Evolutionary conservation across 108 stramenopile genomes (phyloP).

Genomic region (Cyclotella distinguenda): DNA sequence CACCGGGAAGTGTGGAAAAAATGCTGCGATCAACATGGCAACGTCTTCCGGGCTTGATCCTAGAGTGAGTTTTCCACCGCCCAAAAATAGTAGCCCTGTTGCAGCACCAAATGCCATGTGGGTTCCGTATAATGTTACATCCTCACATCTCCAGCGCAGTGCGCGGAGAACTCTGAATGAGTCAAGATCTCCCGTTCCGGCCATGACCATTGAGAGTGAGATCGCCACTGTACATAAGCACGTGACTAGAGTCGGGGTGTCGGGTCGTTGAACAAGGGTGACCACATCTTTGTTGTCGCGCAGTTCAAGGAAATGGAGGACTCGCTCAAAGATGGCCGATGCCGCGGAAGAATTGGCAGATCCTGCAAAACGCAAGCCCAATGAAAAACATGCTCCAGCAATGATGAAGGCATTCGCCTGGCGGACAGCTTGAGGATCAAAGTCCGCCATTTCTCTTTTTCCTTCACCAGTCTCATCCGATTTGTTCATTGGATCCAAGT

Average conservation of each 20-base stretch:
- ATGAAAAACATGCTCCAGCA: slow-evolving; percentile 91
- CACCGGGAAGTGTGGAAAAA: slow-evolving; percentile 91
- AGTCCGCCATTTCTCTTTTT: slow-evolving; percentile 42
- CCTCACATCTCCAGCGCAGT: slow-evolving; percentile 88
- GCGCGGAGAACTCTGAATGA: slow-evolving; percentile 82
- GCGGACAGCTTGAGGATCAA: slow-evolving; percentile 85
- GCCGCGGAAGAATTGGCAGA: slow-evolving; percentile 80
- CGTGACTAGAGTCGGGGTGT: slow-evolving; percentile 80
- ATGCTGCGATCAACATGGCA: slow-evolving; percentile 88
- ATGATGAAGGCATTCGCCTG: slow-evolving; percentile 91
- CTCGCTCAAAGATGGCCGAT: slow-evolving; percentile 57
- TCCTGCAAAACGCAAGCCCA: slow-evolving; percentile 93
- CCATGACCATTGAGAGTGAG: slow-evolving; percentile 92
- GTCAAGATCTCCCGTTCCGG: slow-evolving; percentile 95
- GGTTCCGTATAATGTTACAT: slow-evolving; percentile 82
- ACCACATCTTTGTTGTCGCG: slow-evolving; percentile 74
- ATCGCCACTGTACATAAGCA: slow-evolving; percentile 84
- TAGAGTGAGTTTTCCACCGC: slow-evolving; percentile 92
- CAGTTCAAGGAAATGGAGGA: slow-evolving; percentile 69
- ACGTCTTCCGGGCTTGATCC: slow-evolving; percentile 87
- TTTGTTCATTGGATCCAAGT: slow-evolving; percentile 15
- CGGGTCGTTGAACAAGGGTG: slow-evolving; percentile 72
- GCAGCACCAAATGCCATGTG: slow-evolving; percentile 92
- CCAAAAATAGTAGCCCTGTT: slow-evolving; percentile 94
- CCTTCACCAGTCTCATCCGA: background rate